Evolutionary conservation across 2,329 filamentous ascomycete genomes (phyloP), one percentile per base, ranked within the genome.

Genomic region (Catunica adiposa): DNA sequence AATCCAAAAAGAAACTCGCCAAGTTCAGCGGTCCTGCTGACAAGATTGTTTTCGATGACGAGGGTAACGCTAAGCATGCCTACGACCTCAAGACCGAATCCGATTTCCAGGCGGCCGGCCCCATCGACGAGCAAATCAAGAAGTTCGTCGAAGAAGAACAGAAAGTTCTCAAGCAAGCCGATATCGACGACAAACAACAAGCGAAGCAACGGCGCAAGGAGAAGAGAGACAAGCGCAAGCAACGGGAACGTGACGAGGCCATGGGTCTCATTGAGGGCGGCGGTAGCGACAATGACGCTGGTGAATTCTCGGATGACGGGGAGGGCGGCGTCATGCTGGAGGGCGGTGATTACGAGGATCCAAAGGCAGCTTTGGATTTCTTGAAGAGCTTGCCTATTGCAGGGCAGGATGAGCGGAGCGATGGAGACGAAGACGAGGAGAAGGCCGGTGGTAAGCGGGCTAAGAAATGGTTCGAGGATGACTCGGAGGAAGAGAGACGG

Each of bases 1-100:
- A 84, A 64, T 94, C 86, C 20, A 97, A 96, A 75, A 95, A 95
- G 76, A 86, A 94, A 69, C 78, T 96, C 61, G 77, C 88, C 65
- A 92, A 94, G 66, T 86, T 87, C 73, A 94, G 89, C 73, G 86
- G 88, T 64, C 85, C 84, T 65, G 85, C 87, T 11, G 83, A 79
- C 42, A 94, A 92, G 66, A 72, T 96, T 6, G 76, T 96, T 3
- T 98, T 90, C 66, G 90, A 97, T 69, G 89, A 95, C 51, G 88
- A 96, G 31, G 90, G 89, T 62, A 82, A 85, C 59, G 76, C 89
- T 2, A 89, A 92, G 67, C 79, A 86, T 60, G 68, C 94, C 14
- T 96, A 97, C 71, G 86, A 94, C 66, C 80, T 98, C 61, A 84
- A 90, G 65, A 80, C 86, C 67, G 88, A 96, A 69, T 81, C 83